Base-by-base conservation (phyloP, 1,139 yeast species). In the Ashbya aceris region DNA sequence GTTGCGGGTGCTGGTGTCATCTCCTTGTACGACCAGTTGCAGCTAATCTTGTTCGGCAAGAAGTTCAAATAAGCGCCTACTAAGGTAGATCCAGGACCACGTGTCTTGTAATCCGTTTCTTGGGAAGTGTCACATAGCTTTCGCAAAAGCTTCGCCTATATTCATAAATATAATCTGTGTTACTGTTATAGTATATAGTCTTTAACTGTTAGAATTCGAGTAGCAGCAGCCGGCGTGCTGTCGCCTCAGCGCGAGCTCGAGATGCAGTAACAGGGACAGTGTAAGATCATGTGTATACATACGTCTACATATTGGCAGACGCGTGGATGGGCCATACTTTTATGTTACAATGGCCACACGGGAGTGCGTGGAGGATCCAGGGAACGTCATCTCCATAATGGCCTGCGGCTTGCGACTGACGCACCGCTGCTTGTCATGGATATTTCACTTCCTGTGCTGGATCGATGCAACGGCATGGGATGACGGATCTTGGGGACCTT, bases 1-100 rank as follows among this genome's bases (percentile, higher is more conserved):
- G 85, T 80, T 62, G 87, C 87, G 65, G 83, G 85, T 70, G 87
- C 87, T 58, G 85, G 85, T 77, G 87, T 79, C 56, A 76, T 80
- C 62, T 79, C 86, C 65, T 67, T 79, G 72, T 80, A 80, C 75
- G 86, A 79, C 69, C 82, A 79, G 70, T 70, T 79, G 69, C 86
- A 80, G 71, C 59, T 77, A 69, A 70, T 80, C 69, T 53, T 80
- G 56, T 77, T 79, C 66, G 85, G 85, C 64, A 77, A 79, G 80
- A 79, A 79, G 71, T 77, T 75, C 73, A 66, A 71, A 70, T 17
- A 17, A 17, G 23, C 23, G 23, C 23, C 23, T 6, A 17, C 23
- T 17, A 17, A 6, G 23, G 23, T 17, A 17, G 23, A 17, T 17
- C 23, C 23, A 17, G 23, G 23, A 17, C 23, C 23, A 17, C 23